Conservation (phyloP, 148 eudicot species). For the Tetragonia tetragonoides region DNA sequence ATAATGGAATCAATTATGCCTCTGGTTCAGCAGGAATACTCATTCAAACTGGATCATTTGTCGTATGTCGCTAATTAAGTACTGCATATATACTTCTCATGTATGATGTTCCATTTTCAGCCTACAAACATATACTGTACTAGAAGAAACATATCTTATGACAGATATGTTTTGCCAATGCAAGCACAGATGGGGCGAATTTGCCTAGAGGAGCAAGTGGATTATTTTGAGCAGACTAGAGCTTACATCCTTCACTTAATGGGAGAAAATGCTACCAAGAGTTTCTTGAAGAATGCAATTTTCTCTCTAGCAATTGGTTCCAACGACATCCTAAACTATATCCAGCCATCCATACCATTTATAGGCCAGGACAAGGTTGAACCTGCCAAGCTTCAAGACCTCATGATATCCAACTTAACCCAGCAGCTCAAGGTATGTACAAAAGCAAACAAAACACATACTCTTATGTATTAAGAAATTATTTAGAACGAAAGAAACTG, state of each 20-base stretch:
- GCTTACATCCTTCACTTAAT: conserved; percentile 36
- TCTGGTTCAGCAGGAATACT: conserved; percentile 73
- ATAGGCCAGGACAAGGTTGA: conserved; percentile 33
- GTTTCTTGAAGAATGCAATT: conserved; percentile 31
- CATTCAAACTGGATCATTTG: conserved; percentile 47
- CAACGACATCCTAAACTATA: conserved; percentile 53
- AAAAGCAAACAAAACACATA: too few relatives aligned
- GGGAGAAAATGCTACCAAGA: conserved; percentile 41
- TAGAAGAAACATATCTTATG: neutral
- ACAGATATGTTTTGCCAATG: neutral
- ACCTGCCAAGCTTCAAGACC: conserved; percentile 42
- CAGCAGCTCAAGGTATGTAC: conserved; percentile 50
- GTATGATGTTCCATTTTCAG: neutral
- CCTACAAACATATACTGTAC: neutral
- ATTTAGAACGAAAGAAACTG: neutral
- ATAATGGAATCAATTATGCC: conserved; percentile 55
- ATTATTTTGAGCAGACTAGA: conserved; percentile 44
- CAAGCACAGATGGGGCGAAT: conserved; percentile 48
- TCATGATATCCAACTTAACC: conserved; percentile 58
- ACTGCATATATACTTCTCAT: neutral
- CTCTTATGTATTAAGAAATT: too few relatives aligned
- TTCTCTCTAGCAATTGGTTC: conserved; percentile 60
- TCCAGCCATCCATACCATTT: conserved; percentile 49
- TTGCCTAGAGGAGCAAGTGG: conserved; percentile 48
- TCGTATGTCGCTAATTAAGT: conserved; percentile 30